These are phyloP conservation scores for Fusarium hainanense DNA, from an alignment of 2,329 filamentous ascomycete genomes.

Conservation along the genomic window DNA sequence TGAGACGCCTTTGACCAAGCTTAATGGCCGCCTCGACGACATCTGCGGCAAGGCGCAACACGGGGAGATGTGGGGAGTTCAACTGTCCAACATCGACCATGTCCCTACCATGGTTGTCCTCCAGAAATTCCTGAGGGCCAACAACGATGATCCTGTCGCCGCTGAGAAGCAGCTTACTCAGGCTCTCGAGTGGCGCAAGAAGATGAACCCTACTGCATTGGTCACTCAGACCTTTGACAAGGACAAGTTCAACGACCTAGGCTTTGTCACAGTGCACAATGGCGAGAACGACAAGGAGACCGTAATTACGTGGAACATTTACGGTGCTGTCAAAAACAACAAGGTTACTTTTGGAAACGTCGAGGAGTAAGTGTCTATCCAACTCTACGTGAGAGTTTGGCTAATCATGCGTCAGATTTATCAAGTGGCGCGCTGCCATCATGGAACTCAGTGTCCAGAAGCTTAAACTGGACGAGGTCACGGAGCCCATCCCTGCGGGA, in stretches of 20 bases:
- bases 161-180: constrained; percentile 82
- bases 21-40: constrained; percentile 68
- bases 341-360: constrained; percentile 86
- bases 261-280: constrained; percentile 81
- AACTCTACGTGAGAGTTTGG: background rate
- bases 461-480: constrained; percentile 76
- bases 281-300: constrained; percentile 66
- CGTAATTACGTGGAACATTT: constrained; percentile 92
- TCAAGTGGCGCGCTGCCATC: constrained; percentile 88
- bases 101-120: constrained; percentile 85
- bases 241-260: constrained; percentile 79
- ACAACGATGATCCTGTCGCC: constrained; percentile 77
- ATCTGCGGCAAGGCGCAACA: constrained; percentile 70
- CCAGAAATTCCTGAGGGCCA: constrained; percentile 94
- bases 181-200: constrained; percentile 85
- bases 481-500: constrained; percentile 75
- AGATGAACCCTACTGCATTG: constrained; percentile 76
- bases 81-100: constrained; percentile 67
- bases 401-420: constrained; percentile 69
- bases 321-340: constrained; percentile 85
- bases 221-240: constrained; percentile 72
- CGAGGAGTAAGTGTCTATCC: constrained; percentile 72
- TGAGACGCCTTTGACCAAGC: constrained; percentile 60
- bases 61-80: constrained; percentile 88
- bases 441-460: constrained; percentile 88